Base-by-base conservation (phyloP, 2,329 filamentous ascomycete species). In the Nemania abortiva region DNA sequence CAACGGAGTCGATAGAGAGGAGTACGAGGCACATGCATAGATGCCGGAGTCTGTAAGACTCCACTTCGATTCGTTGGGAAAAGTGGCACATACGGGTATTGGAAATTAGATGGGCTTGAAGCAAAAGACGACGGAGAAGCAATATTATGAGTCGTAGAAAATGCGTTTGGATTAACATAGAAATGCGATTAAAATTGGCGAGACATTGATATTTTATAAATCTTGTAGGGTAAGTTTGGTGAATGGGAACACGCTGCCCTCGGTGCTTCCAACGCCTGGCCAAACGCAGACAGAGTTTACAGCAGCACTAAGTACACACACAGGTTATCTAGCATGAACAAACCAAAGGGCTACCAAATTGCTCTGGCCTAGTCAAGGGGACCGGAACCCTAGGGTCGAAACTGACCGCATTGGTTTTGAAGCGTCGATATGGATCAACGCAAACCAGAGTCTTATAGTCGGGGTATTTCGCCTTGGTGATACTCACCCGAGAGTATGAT, bases 21-120 rank as follows among this genome's bases (percentile, higher is more conserved):
- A 79, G 60, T 81, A 79, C 58, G 79, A 81, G 70, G 72, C 77
- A 1, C 72, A 75, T 65, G 68, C 47, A 39, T 72, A 68, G 52
- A 50, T 29, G 34, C 13, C 39, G 7, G 34, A 27, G 18, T 34
- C 39, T 42, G 1, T 18, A n/a, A 31, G 20, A 18, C n/a, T 4
- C 11, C 15, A 20, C 15, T 37, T 47, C 9, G 18, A n/a, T 31
- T 54, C 11, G 18, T 37, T 1, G 18, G 39, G 37, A 27, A 20
- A 53, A 24, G 34, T 31, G 9, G 11, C n/a, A 31, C 47, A 7
- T 53, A 31, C 42, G 15, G 39, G 18, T 20, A 39, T 55, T 47
- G 15, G 20, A 53, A 39, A 55, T 9, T 7, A 55, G 52, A 59
- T 2, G 18, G 39, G 22, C 34, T 22, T 37, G 39, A 37, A 24